Evolutionary conservation across 1,284 basidiomycete species (phyloP).

Genomic region (Vanrija sp.): DNA sequence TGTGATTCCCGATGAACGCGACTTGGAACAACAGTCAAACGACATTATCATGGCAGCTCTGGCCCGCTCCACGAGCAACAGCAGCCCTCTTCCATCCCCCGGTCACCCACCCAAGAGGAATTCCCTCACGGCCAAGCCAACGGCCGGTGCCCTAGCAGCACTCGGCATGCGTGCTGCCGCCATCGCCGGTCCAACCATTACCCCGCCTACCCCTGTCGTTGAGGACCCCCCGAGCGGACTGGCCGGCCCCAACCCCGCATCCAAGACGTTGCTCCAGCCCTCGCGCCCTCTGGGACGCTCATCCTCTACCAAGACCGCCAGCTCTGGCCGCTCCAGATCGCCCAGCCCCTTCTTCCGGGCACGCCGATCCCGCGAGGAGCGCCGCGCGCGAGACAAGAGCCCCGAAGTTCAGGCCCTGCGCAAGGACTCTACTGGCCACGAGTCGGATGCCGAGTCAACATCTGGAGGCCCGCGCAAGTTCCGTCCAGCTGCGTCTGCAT

Average conservation of each 20-base stretch:
- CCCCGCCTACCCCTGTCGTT: not conserved
- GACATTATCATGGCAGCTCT: slow-evolving; percentile 17
- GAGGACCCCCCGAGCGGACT: not conserved
- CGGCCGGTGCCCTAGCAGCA: slow-evolving; percentile 35
- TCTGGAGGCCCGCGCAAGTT: slow-evolving; percentile 49
- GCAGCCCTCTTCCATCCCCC: slow-evolving; percentile 23
- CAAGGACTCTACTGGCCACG: slow-evolving; percentile 57
- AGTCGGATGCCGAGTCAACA: slow-evolving; percentile 56
- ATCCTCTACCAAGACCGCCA: slow-evolving; percentile 2
- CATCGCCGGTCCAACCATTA: slow-evolving; percentile 20
- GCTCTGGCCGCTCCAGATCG: slow-evolving; percentile 20
- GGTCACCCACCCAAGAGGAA: slow-evolving; percentile 6
- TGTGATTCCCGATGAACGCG: slow-evolving; percentile 25
- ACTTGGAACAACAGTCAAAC: slow-evolving; percentile 9
- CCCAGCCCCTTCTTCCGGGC: slow-evolving; percentile 48
- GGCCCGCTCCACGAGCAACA: not conserved
- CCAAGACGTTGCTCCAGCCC: slow-evolving; percentile 20
- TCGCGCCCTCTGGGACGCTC: slow-evolving; percentile 18
- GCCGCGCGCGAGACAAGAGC: slow-evolving; percentile 58
- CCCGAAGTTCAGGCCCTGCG: slow-evolving; percentile 65
- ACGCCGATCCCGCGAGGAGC: slow-evolving; percentile 38
- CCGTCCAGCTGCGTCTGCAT: slow-evolving; percentile 45
- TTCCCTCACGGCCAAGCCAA: slow-evolving; percentile 11
- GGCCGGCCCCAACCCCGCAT: not conserved
- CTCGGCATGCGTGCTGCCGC: slow-evolving; percentile 35